Evolutionary conservation across 2,329 filamentous ascomycete species (phyloP).

Genomic region (Xylariomycetidae sp.): DNA sequence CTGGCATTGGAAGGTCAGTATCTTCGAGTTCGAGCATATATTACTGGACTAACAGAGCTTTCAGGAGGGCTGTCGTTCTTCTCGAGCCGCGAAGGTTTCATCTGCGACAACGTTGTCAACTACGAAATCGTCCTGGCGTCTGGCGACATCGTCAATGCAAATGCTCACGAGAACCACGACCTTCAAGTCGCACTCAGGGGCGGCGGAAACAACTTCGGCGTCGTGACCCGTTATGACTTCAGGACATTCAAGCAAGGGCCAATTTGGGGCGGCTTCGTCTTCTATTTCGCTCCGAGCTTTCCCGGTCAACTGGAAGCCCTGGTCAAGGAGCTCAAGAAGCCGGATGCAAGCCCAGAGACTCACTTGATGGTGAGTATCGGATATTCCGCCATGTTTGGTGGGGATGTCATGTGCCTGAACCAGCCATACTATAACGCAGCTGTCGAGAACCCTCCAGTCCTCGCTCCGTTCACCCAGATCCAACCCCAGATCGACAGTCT

Average conservation of each 20-base stretch:
- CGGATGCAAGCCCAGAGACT: neutral
- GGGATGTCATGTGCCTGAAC: constrained; percentile 1
- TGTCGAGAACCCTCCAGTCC: constrained; percentile 4
- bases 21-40: no score
- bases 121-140: constrained; percentile 7
- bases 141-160: constrained; percentile 7
- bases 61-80: constrained; percentile 13
- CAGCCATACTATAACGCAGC: constrained; percentile 2
- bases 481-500: constrained; percentile 3
- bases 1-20: no score
- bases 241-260: constrained; percentile 8
- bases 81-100: constrained; percentile 7
- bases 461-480: constrained; percentile 2
- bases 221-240: constrained; percentile 4
- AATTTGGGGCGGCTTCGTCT: constrained; percentile 5
- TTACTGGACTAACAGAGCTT: no score
- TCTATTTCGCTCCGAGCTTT: constrained; percentile 6
- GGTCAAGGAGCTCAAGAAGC: constrained; percentile 2
- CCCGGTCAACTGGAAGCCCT: constrained; percentile 3
- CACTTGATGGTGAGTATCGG: constrained; percentile 2
- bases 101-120: constrained; percentile 11
- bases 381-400: constrained; percentile 1
- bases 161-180: constrained; percentile 5
- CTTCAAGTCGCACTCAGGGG: constrained; percentile 7
- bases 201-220: constrained; percentile 6